Conservation (phyloP, 129 eudicot species). For the Tagetes erecta region DNA sequence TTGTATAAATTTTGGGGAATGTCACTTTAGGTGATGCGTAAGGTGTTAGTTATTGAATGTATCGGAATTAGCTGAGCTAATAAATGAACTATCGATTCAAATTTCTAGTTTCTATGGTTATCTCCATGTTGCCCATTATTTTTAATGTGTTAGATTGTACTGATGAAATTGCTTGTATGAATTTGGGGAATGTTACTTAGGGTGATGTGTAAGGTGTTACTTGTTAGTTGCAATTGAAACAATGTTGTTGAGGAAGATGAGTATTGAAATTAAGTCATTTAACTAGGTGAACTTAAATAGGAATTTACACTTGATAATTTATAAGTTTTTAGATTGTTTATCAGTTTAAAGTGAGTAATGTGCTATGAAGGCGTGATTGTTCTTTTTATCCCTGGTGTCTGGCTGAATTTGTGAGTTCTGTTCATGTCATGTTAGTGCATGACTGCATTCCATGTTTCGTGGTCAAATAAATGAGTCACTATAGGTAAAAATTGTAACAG, state of each 20-base stretch:
- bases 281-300: background rate
- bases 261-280: background rate
- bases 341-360: background rate
- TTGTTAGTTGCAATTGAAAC: background rate
- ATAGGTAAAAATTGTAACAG: background rate
- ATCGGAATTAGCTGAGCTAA: no score
- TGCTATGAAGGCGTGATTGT: background rate
- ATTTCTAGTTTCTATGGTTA: no score
- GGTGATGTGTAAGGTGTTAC: background rate
- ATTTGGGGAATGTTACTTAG: background rate
- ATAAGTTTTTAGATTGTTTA: background rate
- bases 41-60: background rate
- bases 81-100: no score
- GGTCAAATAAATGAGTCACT: background rate
- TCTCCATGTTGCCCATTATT: background rate
- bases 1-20: slow-evolving; percentile 6
- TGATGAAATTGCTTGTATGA: slow-evolving; percentile 3
- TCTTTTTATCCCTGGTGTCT: slow-evolving; percentile 7
- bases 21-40: background rate
- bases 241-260: slow-evolving; percentile 6
- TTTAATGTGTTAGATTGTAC: background rate
- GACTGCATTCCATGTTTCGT: background rate
- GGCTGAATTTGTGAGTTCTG: slow-evolving; percentile 9
- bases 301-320: background rate
- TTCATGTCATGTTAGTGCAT: slow-evolving; percentile 8